Conservation (phyloP, 306 rosid species). For the Oemleria cerasiformis region DNA sequence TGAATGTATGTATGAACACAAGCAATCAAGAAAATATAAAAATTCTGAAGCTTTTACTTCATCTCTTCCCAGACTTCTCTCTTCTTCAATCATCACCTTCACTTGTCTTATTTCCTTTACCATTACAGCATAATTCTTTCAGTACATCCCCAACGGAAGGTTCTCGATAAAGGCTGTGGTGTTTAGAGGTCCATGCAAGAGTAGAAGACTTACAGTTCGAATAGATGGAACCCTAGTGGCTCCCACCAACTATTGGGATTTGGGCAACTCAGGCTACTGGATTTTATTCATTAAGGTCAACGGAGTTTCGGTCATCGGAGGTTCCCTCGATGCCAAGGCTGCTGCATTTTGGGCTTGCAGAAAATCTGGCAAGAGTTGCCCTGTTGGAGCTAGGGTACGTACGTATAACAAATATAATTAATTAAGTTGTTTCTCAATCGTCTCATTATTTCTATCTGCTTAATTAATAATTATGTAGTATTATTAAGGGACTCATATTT, state of each 20-base stretch:
- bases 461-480: too few species aligned
- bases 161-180: slow-evolving; percentile 34
- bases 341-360: slow-evolving; percentile 54
- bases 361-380: slow-evolving; percentile 44
- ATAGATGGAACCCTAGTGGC: slow-evolving; percentile 59
- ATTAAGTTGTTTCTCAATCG: too few species aligned
- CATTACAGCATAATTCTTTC: too few species aligned
- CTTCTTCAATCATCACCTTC: too few species aligned
- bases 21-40: too few species aligned
- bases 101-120: too few species aligned
- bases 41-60: too few species aligned
- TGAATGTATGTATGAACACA: too few species aligned
- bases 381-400: slow-evolving; percentile 56
- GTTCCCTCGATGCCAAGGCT: slow-evolving; percentile 50
- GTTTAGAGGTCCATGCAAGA: slow-evolving; percentile 60
- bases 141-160: slow-evolving; percentile 63
- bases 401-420: not conserved
- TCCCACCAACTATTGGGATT: slow-evolving; percentile 36
- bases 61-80: too few species aligned
- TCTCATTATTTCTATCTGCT: too few species aligned
- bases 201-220: slow-evolving; percentile 27
- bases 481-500: too few species aligned
- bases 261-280: slow-evolving; percentile 59
- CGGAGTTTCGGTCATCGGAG: slow-evolving; percentile 37
- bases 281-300: slow-evolving; percentile 46